Base-by-base conservation (phyloP, 352 stramenopile genomes). In the Pythium myriotylum region DNA sequence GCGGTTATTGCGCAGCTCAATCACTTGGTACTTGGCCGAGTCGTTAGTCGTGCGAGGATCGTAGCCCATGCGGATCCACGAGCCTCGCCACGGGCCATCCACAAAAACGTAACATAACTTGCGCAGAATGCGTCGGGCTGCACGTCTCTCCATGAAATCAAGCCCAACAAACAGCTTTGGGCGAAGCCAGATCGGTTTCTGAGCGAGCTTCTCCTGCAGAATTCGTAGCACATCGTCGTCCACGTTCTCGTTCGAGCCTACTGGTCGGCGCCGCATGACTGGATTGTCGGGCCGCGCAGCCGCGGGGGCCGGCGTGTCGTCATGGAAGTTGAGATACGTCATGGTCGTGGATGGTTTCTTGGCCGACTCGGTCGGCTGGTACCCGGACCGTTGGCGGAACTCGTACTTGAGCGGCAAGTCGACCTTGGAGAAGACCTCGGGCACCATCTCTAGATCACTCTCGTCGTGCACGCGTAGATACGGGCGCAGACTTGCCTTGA, bases 71-170 rank as follows among this genome's bases (percentile, higher is more conserved):
- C 84, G 83, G 19, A 94, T 86, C 82, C 82, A 94, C 47, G 79
- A 91, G 0, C 83, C 81, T 51, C 85, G 78, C 85, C 85, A 94
- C 17, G 85, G 85, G 3, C 85, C 85, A 53, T 92, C 84, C 6
- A 92, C 77, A 67, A 92, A 92, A 32, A 94, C 84, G 52, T 94
- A 94, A 70, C 85, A 94, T 50, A 94, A 62, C 47, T 85, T 84
- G 5, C 81, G 74, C 27, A 92, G 55, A 3, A 94, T 64, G 0
- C 82, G 75, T 14, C 81, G 56, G 20, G 85, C 85, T 1, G 80
- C 81, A 52, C 85, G 79, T 5, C 78, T 69, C 57, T 94, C 83
- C 35, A 85, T 54, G 20, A 78, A 72, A 27, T 88, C 72, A 10
- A 92, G 68, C 8, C 76, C 81, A 23, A 81, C 69, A 52, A 94